These are phyloP conservation scores for Usnea hakonensis DNA, from an alignment of 495 filamentous ascomycete genomes.

Conservation along the genomic window DNA sequence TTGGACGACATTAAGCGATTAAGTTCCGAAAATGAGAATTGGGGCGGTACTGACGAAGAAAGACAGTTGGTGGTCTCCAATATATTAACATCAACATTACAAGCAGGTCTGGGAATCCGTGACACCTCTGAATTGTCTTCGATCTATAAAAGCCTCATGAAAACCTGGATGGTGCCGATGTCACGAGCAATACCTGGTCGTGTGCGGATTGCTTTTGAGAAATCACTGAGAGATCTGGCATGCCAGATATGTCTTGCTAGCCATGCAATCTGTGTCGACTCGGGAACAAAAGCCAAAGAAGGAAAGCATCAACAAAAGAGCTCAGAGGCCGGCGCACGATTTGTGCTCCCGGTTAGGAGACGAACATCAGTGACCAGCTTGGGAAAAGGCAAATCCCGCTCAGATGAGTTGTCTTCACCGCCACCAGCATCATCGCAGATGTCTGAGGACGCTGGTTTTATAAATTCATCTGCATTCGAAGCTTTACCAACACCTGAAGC, in stretches of 20 bases:
- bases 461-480: slow-evolving; percentile 14
- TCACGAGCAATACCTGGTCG: slow-evolving; percentile 31
- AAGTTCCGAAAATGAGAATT: not conserved
- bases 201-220: slow-evolving; percentile 38
- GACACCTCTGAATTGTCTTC: slow-evolving; percentile 5
- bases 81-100: slow-evolving; percentile 4
- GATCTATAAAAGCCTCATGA: slow-evolving; percentile 36
- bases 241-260: slow-evolving; percentile 36
- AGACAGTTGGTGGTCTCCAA: not conserved
- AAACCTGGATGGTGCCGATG: slow-evolving; percentile 36
- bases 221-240: slow-evolving; percentile 33
- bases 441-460: not conserved
- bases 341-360: slow-evolving; percentile 6
- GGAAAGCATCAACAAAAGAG: not conserved
- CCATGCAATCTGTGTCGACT: slow-evolving; percentile 5
- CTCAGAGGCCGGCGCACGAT: not conserved
- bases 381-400: slow-evolving; percentile 1
- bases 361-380: not conserved
- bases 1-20: not conserved
- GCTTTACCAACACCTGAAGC: slow-evolving; percentile 14
- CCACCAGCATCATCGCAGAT: not conserved
- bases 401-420: not conserved
- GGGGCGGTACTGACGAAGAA: not conserved
- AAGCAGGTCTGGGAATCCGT: not conserved
- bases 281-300: not conserved